Evolutionary conservation across 805 yeast genomes (phyloP).

Genomic region (Yamadazyma philogaea): DNA sequence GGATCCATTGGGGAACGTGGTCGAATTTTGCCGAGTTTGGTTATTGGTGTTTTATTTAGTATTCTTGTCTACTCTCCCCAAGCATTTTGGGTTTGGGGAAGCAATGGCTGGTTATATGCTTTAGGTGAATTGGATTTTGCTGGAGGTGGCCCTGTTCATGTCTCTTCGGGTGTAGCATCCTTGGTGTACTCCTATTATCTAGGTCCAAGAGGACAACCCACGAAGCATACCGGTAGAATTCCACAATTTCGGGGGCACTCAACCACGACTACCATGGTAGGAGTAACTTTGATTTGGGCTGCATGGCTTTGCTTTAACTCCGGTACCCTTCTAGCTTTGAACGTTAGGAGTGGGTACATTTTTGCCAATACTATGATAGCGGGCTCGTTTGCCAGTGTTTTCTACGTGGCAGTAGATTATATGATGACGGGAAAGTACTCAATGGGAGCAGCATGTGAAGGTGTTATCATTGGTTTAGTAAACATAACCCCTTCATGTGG

Average conservation of each 20-base stretch:
- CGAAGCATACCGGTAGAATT: conserved; percentile 22
- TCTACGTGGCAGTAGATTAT: conserved; percentile 44
- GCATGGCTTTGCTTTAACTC: conserved; percentile 51
- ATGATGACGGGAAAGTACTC: conserved; percentile 40
- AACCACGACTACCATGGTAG: conserved; percentile 36
- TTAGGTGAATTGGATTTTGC: conserved; percentile 48
- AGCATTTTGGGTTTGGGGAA: conserved; percentile 48
- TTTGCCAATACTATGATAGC: conserved; percentile 51
- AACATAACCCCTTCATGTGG: conserved; percentile 49
- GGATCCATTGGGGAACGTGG: conserved; percentile 46
- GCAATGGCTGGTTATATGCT: conserved; percentile 42
- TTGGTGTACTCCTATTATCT: conserved; percentile 40
- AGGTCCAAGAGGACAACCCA: conserved; percentile 36
- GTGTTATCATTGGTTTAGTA: conserved; percentile 45
- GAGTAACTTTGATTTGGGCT: conserved; percentile 46
- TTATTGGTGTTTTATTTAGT: conserved; percentile 39
- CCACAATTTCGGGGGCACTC: conserved; percentile 31
- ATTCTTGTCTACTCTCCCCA: conserved; percentile 45
- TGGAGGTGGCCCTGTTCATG: conserved; percentile 51
- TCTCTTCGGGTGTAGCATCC: conserved; percentile 43
- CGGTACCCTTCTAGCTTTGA: conserved; percentile 42
- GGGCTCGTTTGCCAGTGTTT: conserved; percentile 45
- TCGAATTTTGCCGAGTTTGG: conserved; percentile 37
- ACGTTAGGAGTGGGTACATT: conserved; percentile 43
- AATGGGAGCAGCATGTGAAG: conserved; percentile 43